These are phyloP conservation scores for Dianthus caryophyllus DNA, from an alignment of 148 eudicot species.

Conservation along the genomic window DNA sequence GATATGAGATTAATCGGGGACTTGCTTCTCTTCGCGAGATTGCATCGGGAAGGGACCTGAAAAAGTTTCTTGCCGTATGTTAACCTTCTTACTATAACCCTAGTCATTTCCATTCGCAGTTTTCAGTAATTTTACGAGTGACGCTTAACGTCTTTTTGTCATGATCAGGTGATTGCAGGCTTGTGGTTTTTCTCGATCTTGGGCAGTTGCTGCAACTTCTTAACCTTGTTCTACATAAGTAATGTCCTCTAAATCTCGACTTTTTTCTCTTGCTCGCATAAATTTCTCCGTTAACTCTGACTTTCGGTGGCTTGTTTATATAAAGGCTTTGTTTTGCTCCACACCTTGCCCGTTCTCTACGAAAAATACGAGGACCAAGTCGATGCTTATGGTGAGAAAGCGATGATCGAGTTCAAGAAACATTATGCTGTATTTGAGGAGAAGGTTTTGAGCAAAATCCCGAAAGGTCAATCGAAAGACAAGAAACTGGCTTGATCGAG, in stretches of 20 bases:
- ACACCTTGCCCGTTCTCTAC: constrained; percentile 70
- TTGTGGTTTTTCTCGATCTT: constrained; percentile 72
- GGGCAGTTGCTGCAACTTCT: constrained; percentile 84
- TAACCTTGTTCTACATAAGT: constrained; percentile 84
- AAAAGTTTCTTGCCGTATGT: constrained; percentile 77
- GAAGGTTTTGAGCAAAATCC: constrained; percentile 83
- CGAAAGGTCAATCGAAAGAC: constrained; percentile 51
- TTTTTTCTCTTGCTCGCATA: neutral
- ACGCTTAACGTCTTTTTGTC: neutral
- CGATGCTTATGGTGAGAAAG: constrained; percentile 81
- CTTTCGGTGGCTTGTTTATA: neutral
- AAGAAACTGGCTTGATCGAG: constrained; percentile 49
- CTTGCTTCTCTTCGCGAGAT: constrained; percentile 55
- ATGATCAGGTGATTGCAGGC: constrained; percentile 70
- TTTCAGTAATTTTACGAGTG: neutral
- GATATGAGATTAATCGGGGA: constrained; percentile 55
- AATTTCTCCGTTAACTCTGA: neutral
- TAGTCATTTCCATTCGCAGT: neutral
- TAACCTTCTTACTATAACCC: neutral
- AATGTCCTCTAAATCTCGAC: constrained; percentile 19
- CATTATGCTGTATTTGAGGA: constrained; percentile 68
- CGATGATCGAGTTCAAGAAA: constrained; percentile 66
- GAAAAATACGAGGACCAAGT: constrained; percentile 79
- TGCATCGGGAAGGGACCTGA: constrained; percentile 80
- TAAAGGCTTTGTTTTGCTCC: constrained; percentile 59